Evolutionary conservation across 1,284 basidiomycete species (phyloP), one percentile per base, ranked within the genome.

Genomic region (Melanopsichium pennsylvanicum): DNA sequence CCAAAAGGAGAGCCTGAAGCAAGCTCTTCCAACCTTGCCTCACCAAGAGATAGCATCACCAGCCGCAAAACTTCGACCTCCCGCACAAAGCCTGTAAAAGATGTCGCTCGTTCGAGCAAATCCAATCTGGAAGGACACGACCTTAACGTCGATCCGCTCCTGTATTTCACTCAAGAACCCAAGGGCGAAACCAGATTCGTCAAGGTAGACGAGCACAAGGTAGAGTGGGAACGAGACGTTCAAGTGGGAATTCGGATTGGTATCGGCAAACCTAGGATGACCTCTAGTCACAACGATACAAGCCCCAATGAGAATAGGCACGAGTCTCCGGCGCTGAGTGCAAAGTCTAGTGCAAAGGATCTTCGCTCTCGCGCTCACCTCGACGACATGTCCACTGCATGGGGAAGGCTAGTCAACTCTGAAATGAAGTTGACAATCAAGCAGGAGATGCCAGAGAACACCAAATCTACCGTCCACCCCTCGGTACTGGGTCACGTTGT

Each of bases 401-500:
- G 69, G 66, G 75, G 74, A 13, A 40, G 51, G 12, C 63, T 77
- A 15, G 50, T 42, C n/a, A 55, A 56, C 15, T 61, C 70, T 15
- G 74, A 76, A 41, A 50, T 77, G 23, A 69, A 64, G 46, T 48
- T 77, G 26, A 66, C 54, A 32, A 63, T 76, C 51, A 71, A 66
- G 35, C 71, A 69, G 45, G 67, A 70, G 39, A 63, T 64, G 58
- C 58, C 68, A 0, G 34, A 44, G 15, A 22, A 59, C 7, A 31
- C 50, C 19, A 68, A 63, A 35, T 55, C 56, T 21, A 62, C 67
- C 23, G 48, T 50, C 3, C 52, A 61, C 10, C 58, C 55, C 5
- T 41, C 66, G 21, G 35, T 86, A 2, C 83, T 91, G 0, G 90
- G 90, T 2, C 84, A 84, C 6, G 84, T 91, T 10, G 83, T 85